Base-by-base conservation (phyloP, 768 basidiomycete species). In the Xerocomellus intermedius region DNA sequence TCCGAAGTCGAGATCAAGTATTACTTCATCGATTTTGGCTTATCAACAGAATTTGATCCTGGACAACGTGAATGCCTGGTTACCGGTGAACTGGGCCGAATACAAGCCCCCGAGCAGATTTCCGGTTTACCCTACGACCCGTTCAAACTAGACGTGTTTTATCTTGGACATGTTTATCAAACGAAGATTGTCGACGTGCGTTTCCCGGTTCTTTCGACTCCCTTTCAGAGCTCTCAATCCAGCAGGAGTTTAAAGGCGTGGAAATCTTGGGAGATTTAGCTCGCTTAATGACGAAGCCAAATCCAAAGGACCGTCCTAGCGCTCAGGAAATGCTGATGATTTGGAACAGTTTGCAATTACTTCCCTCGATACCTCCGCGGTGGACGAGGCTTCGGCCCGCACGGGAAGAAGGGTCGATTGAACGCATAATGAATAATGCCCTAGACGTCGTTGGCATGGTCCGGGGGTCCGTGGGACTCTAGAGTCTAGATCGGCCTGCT, bases 11-110 rank as follows among this genome's bases (percentile, higher is more conserved):
- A 73, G 0, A 58, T 61, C 0, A 67, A 54, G 28, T 76, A 75
- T 54, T 70, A 65, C 37, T 56, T 73, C 26, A 72, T 74, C 39
- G 73, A 74, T 53, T 74, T 76, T 37, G 71, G 72, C 1, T 44
- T 73, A 10, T 73, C 74, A 2, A 57, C 62, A 0, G 58, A 50
- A 17, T 75, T 67, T 30, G 48, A 24, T 10, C 68, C 74, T 0
- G 48, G 2, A 1, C 35, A 52, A 26, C 14, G 5, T 1, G 32
- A 58, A 2, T 45, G 28, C 1, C 22, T 53, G 0, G 60, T 62
- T 2, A 39, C 57, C 7, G 37, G 48, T 1, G 7, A 44, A 4
- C 55, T 60, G 0, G 59, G 65, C 1, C 64, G 65, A 32, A 48
- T 47, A 14, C 44, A 55, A 2, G 60, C 64, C 0, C 69, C 70